These are phyloP conservation scores for Arxiozyma telluris DNA, from an alignment of 1,139 yeast species.

Conservation along the genomic window DNA sequence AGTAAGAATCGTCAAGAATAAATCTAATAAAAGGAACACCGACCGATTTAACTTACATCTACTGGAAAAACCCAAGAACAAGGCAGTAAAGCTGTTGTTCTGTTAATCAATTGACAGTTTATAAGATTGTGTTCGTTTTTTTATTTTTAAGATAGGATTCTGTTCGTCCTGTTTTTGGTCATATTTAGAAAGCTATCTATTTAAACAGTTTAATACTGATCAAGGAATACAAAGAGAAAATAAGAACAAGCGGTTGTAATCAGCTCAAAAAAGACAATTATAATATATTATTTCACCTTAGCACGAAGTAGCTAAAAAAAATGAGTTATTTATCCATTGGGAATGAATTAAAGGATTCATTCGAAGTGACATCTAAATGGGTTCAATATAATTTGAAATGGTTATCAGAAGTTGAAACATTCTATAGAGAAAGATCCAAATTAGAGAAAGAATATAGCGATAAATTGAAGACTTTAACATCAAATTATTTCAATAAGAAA, in stretches of 20 bases:
- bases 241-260: too few species aligned
- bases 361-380: conserved; percentile 72
- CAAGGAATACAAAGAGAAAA: too few species aligned
- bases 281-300: too few species aligned
- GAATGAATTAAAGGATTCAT: conserved; percentile 70
- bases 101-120: too few species aligned
- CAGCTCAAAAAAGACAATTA: too few species aligned
- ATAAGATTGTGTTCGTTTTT: neutral
- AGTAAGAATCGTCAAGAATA: neutral
- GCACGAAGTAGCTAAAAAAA: neutral
- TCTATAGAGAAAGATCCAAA: conserved; percentile 72
- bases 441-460: conserved; percentile 78
- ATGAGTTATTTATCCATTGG: conserved; percentile 40
- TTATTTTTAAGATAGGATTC: too few species aligned
- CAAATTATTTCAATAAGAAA: conserved; percentile 68
- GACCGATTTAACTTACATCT: neutral
- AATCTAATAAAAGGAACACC: neutral
- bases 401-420: conserved; percentile 69
- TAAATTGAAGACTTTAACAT: conserved; percentile 54
- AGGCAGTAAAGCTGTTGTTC: too few species aligned
- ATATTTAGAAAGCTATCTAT: too few species aligned
- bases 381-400: conserved; percentile 62
- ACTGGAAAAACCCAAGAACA: neutral
- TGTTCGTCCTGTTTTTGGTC: too few species aligned
- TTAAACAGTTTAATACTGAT: too few species aligned